Conservation (phyloP, 805 yeast genomes). For the Torulaspora gathmanii region DNA sequence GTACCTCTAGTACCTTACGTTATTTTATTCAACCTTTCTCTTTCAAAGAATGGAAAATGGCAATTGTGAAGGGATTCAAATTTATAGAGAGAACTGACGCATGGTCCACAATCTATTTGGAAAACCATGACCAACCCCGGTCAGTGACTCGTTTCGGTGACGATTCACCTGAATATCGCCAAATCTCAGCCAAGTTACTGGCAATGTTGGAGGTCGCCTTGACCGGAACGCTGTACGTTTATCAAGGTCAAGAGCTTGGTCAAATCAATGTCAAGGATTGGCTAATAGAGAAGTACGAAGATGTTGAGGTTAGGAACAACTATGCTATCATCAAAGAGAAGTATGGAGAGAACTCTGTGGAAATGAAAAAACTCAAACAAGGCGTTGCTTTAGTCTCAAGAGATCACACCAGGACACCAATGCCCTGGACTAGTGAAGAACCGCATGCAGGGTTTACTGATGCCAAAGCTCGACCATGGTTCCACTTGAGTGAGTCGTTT, state of each 20-base stretch:
- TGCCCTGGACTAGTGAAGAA: conserved; percentile 43
- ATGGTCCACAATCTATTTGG: conserved; percentile 52
- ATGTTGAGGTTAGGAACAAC: no score
- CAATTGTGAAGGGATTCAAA: conserved; percentile 34
- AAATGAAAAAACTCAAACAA: conserved; percentile 32
- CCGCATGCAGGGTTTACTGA: conserved; percentile 43
- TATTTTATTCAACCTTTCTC: conserved; percentile 36
- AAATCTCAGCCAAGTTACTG: no score
- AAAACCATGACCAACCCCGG: conserved; percentile 54
- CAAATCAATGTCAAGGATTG: no score
- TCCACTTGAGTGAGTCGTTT: background rate
- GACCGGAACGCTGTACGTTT: no score
- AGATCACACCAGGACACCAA: conserved; percentile 51
- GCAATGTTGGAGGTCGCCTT: no score
- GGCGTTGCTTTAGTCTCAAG: conserved; percentile 39
- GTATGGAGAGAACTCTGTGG: conserved; percentile 26
- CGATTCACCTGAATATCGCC: no score
- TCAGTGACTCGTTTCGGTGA: no score
- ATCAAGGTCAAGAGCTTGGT: no score
- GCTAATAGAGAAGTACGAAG: no score
- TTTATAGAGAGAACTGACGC: conserved; percentile 48
- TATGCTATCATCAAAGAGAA: no score
- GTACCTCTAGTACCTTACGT: conserved; percentile 37
- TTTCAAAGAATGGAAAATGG: conserved; percentile 41
- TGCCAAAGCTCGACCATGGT: conserved; percentile 42